Conservation (phyloP, 2,329 filamentous ascomycete species). For the Pseudocercospora crystallina region DNA sequence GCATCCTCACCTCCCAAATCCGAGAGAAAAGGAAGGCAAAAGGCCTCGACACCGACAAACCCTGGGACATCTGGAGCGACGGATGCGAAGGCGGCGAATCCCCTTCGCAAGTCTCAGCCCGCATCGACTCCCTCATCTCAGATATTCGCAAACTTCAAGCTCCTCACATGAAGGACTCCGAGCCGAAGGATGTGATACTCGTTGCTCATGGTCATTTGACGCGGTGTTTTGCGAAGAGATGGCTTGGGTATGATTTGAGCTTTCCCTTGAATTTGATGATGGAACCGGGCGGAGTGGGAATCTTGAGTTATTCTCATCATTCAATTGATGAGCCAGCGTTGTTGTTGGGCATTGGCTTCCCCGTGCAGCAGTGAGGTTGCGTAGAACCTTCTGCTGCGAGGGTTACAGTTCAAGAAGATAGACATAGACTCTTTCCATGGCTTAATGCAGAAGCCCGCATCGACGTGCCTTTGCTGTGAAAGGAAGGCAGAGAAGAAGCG, state of each 20-base stretch:
- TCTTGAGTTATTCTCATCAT: constrained; percentile 79
- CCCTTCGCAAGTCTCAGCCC: constrained; percentile 65
- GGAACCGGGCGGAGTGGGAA: constrained; percentile 81
- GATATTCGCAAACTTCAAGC: constrained; percentile 67
- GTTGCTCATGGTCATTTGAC: constrained; percentile 86
- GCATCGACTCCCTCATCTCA: constrained; percentile 70
- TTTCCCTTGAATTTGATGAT: constrained; percentile 72
- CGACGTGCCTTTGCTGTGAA: neutral
- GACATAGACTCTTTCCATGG: neutral
- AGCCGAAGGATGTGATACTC: constrained; percentile 65
- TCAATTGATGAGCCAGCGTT: constrained; percentile 77
- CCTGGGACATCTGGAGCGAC: constrained; percentile 88
- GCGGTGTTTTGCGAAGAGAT: constrained; percentile 80
- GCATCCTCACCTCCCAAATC: constrained; percentile 72
- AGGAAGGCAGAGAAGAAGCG: neutral
- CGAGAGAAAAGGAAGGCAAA: constrained; percentile 57
- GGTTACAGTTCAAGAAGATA: no score
- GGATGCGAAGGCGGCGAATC: constrained; percentile 81
- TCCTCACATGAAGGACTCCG: constrained; percentile 43
- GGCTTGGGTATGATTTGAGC: constrained; percentile 67
- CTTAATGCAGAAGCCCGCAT: neutral
- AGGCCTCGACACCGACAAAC: constrained; percentile 53
- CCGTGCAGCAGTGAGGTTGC: constrained; percentile 18
- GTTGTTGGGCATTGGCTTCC: constrained; percentile 71
- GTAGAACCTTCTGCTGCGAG: no score